phyloP scores from a whole-genome alignment of 2,329 filamentous ascomycete genomes.

The Cytospora leucostoma region DNA sequence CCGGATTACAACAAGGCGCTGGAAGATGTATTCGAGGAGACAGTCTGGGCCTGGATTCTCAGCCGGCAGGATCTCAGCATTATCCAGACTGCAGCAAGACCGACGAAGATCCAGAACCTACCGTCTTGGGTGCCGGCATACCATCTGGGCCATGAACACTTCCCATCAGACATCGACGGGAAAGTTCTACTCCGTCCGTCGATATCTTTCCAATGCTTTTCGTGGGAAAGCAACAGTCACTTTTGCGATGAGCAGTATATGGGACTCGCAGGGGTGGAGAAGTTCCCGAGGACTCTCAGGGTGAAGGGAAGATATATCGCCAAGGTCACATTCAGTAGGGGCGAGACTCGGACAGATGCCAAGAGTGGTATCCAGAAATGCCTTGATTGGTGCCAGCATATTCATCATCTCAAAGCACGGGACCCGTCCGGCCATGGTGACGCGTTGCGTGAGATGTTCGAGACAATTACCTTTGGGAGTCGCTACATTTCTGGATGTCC shows the following conservation, averaged over 20 bases:
- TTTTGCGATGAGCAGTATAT: too few species aligned
- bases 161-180: too few species aligned
- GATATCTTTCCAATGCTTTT: not conserved
- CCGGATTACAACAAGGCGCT: slow-evolving; percentile 4
- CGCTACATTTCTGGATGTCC: too few species aligned
- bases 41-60: not conserved
- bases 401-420: not conserved
- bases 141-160: not conserved
- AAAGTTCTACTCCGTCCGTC: too few species aligned
- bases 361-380: too few species aligned
- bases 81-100: not conserved
- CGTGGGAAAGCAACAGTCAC: not conserved
- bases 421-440: not conserved
- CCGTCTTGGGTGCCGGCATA: slow-evolving; percentile 14
- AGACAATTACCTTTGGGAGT: not conserved
- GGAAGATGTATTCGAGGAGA: not conserved
- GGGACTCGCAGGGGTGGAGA: not conserved
- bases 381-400: not conserved
- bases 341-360: too few species aligned
- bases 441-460: not conserved
- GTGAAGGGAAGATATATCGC: not conserved
- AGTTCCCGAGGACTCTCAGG: not conserved
- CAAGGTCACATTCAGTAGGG: not conserved
- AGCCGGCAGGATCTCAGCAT: slow-evolving; percentile 1
- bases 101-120: not conserved